Conservation (phyloP, 176 grass and related monocot genomes). For the Alloteropsis semialata region DNA sequence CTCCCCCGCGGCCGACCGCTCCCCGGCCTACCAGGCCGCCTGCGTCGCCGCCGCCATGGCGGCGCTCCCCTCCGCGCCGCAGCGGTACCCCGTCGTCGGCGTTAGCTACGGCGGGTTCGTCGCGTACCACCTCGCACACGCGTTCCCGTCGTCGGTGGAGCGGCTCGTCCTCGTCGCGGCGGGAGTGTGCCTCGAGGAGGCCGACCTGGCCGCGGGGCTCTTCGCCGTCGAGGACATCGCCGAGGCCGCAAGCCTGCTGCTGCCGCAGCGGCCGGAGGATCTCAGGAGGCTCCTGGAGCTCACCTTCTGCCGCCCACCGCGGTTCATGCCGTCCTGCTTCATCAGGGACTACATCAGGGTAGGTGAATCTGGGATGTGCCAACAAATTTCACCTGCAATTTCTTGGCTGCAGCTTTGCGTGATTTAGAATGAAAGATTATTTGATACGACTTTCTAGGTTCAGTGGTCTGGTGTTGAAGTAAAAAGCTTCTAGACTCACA, state of each 20-base stretch:
- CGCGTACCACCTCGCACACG: slow-evolving; percentile 67
- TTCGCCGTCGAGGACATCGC: slow-evolving; percentile 63
- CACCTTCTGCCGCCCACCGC: slow-evolving; percentile 67
- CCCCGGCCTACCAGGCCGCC: slow-evolving; percentile 74
- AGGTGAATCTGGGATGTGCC: neutral
- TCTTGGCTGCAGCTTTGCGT: neutral
- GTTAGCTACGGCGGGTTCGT: slow-evolving; percentile 91
- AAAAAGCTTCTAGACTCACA: neutral
- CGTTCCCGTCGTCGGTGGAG: slow-evolving; percentile 56
- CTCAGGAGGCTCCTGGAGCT: slow-evolving; percentile 60
- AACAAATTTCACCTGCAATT: slow-evolving; percentile 29
- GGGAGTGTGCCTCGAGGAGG: slow-evolving; percentile 79
- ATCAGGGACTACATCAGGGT: slow-evolving; percentile 74
- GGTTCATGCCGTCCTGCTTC: slow-evolving; percentile 81
- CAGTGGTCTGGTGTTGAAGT: neutral
- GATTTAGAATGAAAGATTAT: neutral
- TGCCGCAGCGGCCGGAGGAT: slow-evolving; percentile 83
- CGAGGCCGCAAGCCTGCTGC: slow-evolving; percentile 64
- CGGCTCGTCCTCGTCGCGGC: slow-evolving; percentile 58
- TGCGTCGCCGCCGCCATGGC: slow-evolving; percentile 36
- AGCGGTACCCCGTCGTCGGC: slow-evolving; percentile 59
- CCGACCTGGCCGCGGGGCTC: slow-evolving; percentile 59
- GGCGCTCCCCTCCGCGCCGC: slow-evolving; percentile 31
- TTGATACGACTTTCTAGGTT: neutral
- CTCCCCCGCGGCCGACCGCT: slow-evolving; percentile 53